These are phyloP conservation scores for Gastrolobium villosum DNA, from an alignment of 306 rosid species.

Conservation along the genomic window DNA sequence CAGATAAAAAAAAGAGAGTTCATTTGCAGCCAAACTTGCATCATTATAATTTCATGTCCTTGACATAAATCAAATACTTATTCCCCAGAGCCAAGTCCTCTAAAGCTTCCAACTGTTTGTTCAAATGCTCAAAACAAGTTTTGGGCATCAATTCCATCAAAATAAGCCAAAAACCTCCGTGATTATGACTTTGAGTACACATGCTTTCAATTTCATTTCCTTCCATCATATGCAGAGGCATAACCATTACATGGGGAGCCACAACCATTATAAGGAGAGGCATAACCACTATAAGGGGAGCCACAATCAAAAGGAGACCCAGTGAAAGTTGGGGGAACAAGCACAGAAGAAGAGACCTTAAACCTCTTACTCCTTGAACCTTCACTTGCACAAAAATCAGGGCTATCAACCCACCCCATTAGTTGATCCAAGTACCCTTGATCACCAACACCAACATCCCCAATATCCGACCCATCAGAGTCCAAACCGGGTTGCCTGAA, in stretches of 20 bases:
- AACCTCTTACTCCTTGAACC: constrained; percentile 83
- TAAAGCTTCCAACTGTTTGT: constrained; percentile 1
- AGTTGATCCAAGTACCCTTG: constrained; percentile 69
- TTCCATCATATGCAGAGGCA: constrained; percentile 51
- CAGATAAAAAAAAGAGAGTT: constrained; percentile 12
- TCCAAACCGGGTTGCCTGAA: constrained; percentile 60
- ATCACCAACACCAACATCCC: constrained; percentile 60
- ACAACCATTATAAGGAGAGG: constrained; percentile 52
- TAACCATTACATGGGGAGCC: constrained; percentile 48
- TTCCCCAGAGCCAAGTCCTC: constrained; percentile 1
- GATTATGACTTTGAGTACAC: no score
- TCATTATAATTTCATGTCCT: no score
- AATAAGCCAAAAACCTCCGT: constrained; percentile 11
- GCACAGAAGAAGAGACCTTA: constrained; percentile 66
- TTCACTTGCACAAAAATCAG: constrained; percentile 49
- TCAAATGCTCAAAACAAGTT: constrained; percentile 20
- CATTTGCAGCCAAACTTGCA: constrained; percentile 34
- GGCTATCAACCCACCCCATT: constrained; percentile 73
- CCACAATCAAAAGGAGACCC: constrained; percentile 23
- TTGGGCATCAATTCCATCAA: constrained; percentile 1
- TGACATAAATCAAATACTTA: constrained; percentile 11
- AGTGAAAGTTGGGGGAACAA: constrained; percentile 74
- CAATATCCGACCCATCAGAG: constrained; percentile 63
- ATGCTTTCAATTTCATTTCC: constrained; percentile 28
- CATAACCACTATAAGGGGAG: constrained; percentile 30